Base-by-base conservation (phyloP, 1,284 basidiomycete genomes). In the Sphagnurus paluster region DNA sequence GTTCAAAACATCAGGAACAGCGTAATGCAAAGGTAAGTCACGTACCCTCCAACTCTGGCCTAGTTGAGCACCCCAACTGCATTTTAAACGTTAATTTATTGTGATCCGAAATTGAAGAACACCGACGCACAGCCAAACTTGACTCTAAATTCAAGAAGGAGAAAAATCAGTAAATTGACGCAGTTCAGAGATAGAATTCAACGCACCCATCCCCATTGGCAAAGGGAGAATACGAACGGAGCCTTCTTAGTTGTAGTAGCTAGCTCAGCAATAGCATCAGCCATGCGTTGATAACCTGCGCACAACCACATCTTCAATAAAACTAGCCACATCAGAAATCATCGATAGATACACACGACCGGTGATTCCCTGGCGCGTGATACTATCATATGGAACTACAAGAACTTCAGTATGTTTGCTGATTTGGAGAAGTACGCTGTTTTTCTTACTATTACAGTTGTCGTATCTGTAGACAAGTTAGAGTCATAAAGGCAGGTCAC, bases 191-290 rank as follows among this genome's bases (percentile, higher is more conserved):
- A n/a, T n/a, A n/a, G n/a, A 21, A 42, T 5, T 24, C 2, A 14
- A 21, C 16, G 3, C 11, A 54, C 52, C 39, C 55, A 55, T 29
- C 77, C 76, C 77, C 76, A 79, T 56, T 80, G 64, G 52, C 76
- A 80, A 1, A 80, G 57, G 7, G 74, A 76, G 49, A 77, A 75
- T 8, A 78, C 53, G 10, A 80, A 60, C 0, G 75, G 74, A 2
- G 66, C 60, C 50, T 68, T 72, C 3, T 67, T 64, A 0, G 69
- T 65, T 5, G 56, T 59, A 42, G 67, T 62, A 2, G 71, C 63
- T 14, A 78, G 60, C 21, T 70, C 57, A 2, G 60, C 56, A 30
- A 79, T 71, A 2, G 76, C 76, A 47, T 72, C 64, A 6, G 74
- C 58, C 73, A 79, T 79, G 17, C 73, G 69, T 29, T 69, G 55